Evolutionary conservation across 208 protist species (phyloP).

Genomic region (Porcisia hertigi): DNA sequence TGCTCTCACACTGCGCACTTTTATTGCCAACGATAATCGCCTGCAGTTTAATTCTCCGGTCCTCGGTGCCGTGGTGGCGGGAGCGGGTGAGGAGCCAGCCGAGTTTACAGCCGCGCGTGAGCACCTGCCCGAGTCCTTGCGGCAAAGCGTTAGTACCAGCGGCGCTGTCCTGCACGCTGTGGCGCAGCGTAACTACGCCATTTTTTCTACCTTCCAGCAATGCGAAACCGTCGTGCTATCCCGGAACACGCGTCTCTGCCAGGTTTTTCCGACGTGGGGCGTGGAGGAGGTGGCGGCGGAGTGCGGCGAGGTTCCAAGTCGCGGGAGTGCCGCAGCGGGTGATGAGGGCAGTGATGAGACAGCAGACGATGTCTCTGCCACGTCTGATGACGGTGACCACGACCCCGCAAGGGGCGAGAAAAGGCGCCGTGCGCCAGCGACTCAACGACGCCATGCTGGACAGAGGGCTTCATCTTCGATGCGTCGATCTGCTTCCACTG

Average conservation of each 20-base stretch:
- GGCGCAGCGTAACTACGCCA: constrained; percentile 60
- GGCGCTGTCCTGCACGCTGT: background rate
- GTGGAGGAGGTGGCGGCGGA: constrained; percentile 11
- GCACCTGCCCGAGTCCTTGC: constrained; percentile 17
- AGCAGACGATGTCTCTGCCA: background rate
- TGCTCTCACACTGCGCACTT: constrained; percentile 52
- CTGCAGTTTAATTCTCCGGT: constrained; percentile 55
- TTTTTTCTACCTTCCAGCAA: constrained; percentile 38
- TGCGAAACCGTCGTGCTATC: constrained; percentile 83
- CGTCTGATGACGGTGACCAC: background rate
- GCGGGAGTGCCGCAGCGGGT: constrained; percentile 4
- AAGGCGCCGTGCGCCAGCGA: background rate
- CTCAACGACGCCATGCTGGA: background rate
- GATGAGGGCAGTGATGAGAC: constrained; percentile 8
- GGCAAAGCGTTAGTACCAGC: background rate
- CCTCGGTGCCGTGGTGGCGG: background rate
- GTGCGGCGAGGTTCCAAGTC: constrained; percentile 4
- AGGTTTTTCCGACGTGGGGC: constrained; percentile 20
- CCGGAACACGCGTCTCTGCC: constrained; percentile 59
- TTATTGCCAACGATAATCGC: constrained; percentile 88
- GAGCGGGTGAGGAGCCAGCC: background rate
- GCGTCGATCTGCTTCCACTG: background rate
- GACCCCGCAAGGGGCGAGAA: background rate
- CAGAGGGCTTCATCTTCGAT: background rate
- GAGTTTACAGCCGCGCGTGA: background rate